Conservation (phyloP, 2,329 filamentous ascomycete genomes). For the Aspergillus felis region DNA sequence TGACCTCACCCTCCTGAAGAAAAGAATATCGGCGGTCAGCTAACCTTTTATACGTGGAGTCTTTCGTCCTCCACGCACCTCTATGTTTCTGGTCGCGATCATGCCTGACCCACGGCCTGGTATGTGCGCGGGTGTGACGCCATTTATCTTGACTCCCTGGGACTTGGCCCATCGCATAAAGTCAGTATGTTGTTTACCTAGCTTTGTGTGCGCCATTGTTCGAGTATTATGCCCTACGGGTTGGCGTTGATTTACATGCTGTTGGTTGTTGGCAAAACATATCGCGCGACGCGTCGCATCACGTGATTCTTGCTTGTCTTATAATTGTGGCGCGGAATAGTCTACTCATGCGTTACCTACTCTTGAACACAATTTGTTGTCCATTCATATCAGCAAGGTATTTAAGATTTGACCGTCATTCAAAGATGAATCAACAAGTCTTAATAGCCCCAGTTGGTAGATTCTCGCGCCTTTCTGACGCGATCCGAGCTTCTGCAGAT, state of each 20-base stretch:
- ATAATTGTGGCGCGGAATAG: background rate
- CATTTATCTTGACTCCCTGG: slow-evolving; percentile 63
- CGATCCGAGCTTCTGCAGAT: background rate
- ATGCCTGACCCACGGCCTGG: slow-evolving; percentile 73
- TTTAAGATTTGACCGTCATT: background rate
- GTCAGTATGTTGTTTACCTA: slow-evolving; percentile 32
- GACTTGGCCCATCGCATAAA: slow-evolving; percentile 64
- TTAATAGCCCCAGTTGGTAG: background rate
- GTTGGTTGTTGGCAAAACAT: background rate
- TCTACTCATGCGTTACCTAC: background rate
- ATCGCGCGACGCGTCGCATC: background rate
- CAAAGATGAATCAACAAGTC: background rate
- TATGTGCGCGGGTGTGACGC: slow-evolving; percentile 63
- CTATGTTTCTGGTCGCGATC: slow-evolving; percentile 61
- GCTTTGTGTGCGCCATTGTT: background rate
- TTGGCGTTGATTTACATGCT: background rate
- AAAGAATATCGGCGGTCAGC: background rate
- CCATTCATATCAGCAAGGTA: background rate
- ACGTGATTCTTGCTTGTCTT: background rate
- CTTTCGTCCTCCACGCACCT: slow-evolving; percentile 43
- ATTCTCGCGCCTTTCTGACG: background rate
- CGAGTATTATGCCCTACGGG: background rate
- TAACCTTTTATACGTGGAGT: background rate
- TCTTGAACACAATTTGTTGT: background rate
- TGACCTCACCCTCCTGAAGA: slow-evolving; percentile 50